Conservation (phyloP, 1,139 yeast genomes). For the Candida sojae region DNA sequence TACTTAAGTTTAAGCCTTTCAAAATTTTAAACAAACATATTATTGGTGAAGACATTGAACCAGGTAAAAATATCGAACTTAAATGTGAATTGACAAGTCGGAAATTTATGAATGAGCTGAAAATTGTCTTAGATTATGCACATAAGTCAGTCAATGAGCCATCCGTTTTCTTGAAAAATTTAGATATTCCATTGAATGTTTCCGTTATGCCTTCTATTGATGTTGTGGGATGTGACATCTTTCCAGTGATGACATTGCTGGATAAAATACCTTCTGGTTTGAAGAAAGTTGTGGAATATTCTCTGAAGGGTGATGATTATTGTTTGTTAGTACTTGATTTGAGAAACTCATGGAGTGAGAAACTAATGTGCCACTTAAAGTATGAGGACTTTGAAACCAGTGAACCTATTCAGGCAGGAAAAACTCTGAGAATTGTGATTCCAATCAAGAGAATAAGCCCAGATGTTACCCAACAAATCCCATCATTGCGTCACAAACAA, state of each 20-base stretch:
- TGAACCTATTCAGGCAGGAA: slow-evolving; percentile 44
- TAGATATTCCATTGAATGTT: slow-evolving; percentile 64
- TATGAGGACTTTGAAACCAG: slow-evolving; percentile 23
- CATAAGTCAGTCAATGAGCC: slow-evolving; percentile 28
- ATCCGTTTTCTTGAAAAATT: slow-evolving; percentile 50
- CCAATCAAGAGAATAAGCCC: slow-evolving; percentile 64
- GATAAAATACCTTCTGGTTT: slow-evolving; percentile 7
- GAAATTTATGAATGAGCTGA: slow-evolving; percentile 69
- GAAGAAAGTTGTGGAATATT: slow-evolving; percentile 13
- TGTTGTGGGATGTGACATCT: slow-evolving; percentile 69
- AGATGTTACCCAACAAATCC: slow-evolving; percentile 57
- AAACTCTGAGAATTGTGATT: slow-evolving; percentile 62
- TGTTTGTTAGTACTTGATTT: slow-evolving; percentile 68
- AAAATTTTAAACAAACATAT: slow-evolving; percentile 41
- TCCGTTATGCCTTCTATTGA: slow-evolving; percentile 75
- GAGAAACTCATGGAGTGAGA: slow-evolving; percentile 67
- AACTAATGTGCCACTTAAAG: slow-evolving; percentile 25
- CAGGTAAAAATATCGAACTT: slow-evolving; percentile 37
- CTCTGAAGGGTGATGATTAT: slow-evolving; percentile 37
- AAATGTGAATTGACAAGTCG: slow-evolving; percentile 70
- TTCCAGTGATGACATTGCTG: slow-evolving; percentile 40
- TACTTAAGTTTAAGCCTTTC: slow-evolving; percentile 62
- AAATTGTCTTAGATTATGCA: slow-evolving; percentile 69
- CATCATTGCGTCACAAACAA: slow-evolving; percentile 75
- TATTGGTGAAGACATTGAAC: slow-evolving; percentile 33